Conservation (phyloP, 306 rosid species). For the Medicago truncatula region MtrunA17r5.0-ANR NC_053045.1:28747001-28747500, state of each 20-base stretch:
- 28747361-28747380: background rate
- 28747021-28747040: constrained; percentile 28
- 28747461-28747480: too few relatives aligned
- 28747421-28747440: too few relatives aligned
- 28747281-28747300: background rate
- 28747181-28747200: constrained; percentile 44
- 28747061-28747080: constrained; percentile 50
- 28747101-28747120: constrained; percentile 36
- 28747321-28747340: background rate
- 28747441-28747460: too few relatives aligned
- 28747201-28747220: constrained; percentile 18
- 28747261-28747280: background rate
- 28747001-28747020: constrained; percentile 45
- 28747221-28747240: constrained; percentile 1
- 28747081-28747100: constrained; percentile 39
- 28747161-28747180: constrained; percentile 11
- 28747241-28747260: background rate
- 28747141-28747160: constrained; percentile 42
- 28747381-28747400: background rate
- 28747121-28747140: constrained; percentile 36
- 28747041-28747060: constrained; percentile 31
- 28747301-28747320: background rate
- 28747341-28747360: background rate
- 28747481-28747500: too few relatives aligned
- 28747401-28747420: background rate